Evolutionary conservation across 140 eudicot genomes (phyloP).

Genomic region (Bidens hawaiensis): DNA sequence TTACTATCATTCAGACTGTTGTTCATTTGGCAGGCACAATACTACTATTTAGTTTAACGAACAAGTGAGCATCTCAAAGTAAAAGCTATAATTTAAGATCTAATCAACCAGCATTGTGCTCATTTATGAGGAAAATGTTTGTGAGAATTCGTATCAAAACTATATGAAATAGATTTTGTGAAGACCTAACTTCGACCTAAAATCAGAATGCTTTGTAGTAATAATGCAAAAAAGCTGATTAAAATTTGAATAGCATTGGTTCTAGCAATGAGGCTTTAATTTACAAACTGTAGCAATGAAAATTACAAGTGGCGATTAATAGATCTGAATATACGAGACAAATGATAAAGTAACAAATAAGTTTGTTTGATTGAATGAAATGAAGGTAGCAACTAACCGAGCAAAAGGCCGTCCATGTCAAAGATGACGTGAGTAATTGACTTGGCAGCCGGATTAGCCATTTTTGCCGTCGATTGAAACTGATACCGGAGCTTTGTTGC

Average conservation of each 20-base stretch:
- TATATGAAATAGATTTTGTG: not conserved
- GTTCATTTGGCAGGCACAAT: not conserved
- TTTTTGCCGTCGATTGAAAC: conserved; percentile 18
- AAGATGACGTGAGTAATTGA: conserved; percentile 74
- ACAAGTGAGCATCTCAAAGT: too few species aligned
- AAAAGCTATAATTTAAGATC: not conserved
- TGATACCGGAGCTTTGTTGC: not conserved
- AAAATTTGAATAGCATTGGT: not conserved
- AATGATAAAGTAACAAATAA: not conserved
- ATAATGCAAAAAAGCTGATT: not conserved
- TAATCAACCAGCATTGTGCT: not conserved
- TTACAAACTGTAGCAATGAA: not conserved
- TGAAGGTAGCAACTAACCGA: conserved; percentile 36
- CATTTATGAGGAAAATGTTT: not conserved
- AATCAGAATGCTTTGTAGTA: not conserved
- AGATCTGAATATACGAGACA: conserved; percentile 15
- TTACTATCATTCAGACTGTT: not conserved
- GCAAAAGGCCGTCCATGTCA: conserved; percentile 89
- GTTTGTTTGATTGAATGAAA: not conserved
- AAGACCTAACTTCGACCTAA: not conserved
- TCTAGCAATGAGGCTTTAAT: not conserved
- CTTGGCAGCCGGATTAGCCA: conserved; percentile 29
- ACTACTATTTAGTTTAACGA: not conserved
- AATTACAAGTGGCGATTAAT: not conserved
- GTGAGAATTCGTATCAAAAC: not conserved